Base-by-base conservation (phyloP, 2,329 filamentous ascomycete species). In the Neopestalotiopsis clavispora region DNA sequence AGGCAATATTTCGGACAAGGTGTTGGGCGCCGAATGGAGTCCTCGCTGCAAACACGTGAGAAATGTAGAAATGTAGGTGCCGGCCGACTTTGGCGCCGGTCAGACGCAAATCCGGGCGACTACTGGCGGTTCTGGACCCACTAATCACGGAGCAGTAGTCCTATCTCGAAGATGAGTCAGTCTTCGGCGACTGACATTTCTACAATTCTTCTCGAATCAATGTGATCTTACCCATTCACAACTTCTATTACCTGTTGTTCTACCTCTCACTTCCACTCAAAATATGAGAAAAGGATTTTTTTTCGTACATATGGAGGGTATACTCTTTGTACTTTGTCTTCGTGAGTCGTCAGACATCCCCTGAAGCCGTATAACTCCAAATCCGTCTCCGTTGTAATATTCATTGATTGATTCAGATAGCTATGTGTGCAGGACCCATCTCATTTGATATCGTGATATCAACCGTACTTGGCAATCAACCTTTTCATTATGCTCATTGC, bases 401-500 rank as follows among this genome's bases (percentile, higher is more conserved):
- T 28, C 4, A 28, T 28, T 28, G 23, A 28, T 28, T 28, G 23
- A 28, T 28, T 3, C 3, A 28, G 23, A 28, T 28, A 28, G 10
- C 34, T 10, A 38, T 38, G 10, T 38, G 34, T 9, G 10, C 3
- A 38, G 1, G 9, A 10, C 10, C 6, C 34, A 38, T 10, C 34
- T 20, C 45, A n/a, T n/a, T n/a, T n/a, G 13, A 52, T 6, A 52
- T 6, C 3, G 9, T 6, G 7, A 23, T 4, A 13, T 34, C 52
- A 80, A 6, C 86, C 90, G 79, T 97, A 97, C 76, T 94, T 97
- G 57, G 82, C 82, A 34, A 93, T 82, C 73, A 98, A 82, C 72
- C 83, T 88, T 78, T 86, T 88, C 92, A 97, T 96, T 67, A 97
- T 96, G 4, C 86, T 86, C 80, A 95, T 86, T 34, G 94, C 94